Conservation (phyloP, 2,329 filamentous ascomycete genomes). For the Stenocarpella maydis region DNA sequence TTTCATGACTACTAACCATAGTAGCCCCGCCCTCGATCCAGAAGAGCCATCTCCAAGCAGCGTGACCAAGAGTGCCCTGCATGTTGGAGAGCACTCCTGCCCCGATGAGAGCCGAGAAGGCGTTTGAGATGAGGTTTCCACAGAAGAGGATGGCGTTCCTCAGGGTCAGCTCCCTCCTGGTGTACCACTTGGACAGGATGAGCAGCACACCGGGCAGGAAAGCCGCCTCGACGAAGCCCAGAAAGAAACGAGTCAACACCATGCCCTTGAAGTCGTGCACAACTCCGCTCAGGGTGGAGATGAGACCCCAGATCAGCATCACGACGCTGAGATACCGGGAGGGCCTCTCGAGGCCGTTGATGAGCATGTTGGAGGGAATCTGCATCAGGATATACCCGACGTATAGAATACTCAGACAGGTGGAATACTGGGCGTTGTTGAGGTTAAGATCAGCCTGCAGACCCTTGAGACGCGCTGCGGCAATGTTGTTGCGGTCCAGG, state of each 20-base stretch:
- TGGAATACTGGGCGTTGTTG: slow-evolving; percentile 67
- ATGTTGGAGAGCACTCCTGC: slow-evolving; percentile 67
- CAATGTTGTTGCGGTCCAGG: slow-evolving; percentile 73
- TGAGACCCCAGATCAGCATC: slow-evolving; percentile 68
- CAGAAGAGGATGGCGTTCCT: slow-evolving; percentile 67
- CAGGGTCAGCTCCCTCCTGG: slow-evolving; percentile 62
- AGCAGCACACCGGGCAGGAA: slow-evolving; percentile 71
- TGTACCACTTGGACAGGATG: slow-evolving; percentile 74
- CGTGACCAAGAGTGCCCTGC: slow-evolving; percentile 61
- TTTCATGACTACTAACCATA: slow-evolving; percentile 44
- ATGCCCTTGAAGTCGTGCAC: slow-evolving; percentile 62
- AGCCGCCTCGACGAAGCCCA: slow-evolving; percentile 70
- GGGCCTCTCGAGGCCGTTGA: slow-evolving; percentile 61
- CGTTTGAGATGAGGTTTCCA: slow-evolving; percentile 66
- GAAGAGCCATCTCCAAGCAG: slow-evolving; percentile 70
- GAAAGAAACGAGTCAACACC: slow-evolving; percentile 64
- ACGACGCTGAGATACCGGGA: slow-evolving; percentile 59
- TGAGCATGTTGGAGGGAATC: slow-evolving; percentile 65
- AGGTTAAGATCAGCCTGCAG: slow-evolving; percentile 68
- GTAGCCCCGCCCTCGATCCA: slow-evolving; percentile 65
- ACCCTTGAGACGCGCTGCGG: slow-evolving; percentile 70
- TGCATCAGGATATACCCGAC: slow-evolving; percentile 73
- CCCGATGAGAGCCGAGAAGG: slow-evolving; percentile 66
- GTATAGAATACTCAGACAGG: slow-evolving; percentile 70
- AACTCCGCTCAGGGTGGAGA: slow-evolving; percentile 64